Evolutionary conservation across 1,284 basidiomycete species (phyloP), one percentile per base, ranked within the genome.

Genomic region (Fomitiporia mediterranea): DNA sequence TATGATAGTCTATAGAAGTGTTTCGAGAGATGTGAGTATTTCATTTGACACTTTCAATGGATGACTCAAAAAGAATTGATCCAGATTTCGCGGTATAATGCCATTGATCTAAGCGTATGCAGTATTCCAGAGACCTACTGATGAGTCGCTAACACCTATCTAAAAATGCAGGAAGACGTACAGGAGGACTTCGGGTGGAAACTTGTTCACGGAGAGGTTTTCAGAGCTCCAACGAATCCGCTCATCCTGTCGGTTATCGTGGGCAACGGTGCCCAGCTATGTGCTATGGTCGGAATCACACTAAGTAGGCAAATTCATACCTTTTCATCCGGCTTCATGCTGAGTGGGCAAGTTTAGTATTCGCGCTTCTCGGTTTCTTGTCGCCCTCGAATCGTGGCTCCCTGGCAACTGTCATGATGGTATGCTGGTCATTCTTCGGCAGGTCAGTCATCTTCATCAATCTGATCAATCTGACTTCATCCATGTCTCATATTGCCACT

Each of bases 131-230:
- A 27, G 32, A 8, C 21, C 5, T 7, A 42, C 34, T 32, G 17
- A 40, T 4, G 37, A n/a, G 37, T 61, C 37, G 21, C 52, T 30
- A 28, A 57, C 59, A 66, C 23, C 37, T 56, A 47, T 47, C 42
- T n/a, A n/a, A n/a, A n/a, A n/a, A 58, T 59, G 32, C 64, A 92
- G 84, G 95, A 98, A 69, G 94, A 98, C 64, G 91, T 98, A 0
- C 94, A 97, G 73, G 94, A 98, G 72, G 96, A 99, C 66, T 98
- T 90, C 79, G 96, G 96, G 3, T 99, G 96, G 96, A 98, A 98
- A 67, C 80, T 96, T 17, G 84, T 98, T 8, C 94, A 98, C 65
- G 94, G 93, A 28, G 96, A 99, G 71, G 92, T 99, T 13, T 98
- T 98, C 79, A 84, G 96, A 28, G 76, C 89, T 3, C 96, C 96